Conservation (phyloP, 306 rosid species). For the Hippophae gyantsensis region DNA sequence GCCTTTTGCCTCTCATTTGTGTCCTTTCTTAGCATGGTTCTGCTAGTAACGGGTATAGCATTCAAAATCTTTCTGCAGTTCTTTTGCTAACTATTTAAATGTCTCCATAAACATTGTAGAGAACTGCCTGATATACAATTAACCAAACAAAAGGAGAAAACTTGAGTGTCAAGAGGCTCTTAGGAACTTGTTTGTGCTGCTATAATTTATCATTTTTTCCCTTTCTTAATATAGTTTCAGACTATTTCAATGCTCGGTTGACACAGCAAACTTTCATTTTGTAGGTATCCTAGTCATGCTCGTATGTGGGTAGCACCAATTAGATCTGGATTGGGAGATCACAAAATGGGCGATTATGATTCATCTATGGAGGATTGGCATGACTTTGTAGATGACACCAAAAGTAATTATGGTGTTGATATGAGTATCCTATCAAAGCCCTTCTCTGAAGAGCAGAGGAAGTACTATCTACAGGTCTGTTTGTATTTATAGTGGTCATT, state of each 20-base stretch:
- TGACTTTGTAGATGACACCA: constrained; percentile 57
- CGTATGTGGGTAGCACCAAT: constrained; percentile 98
- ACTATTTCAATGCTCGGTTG: constrained; percentile 11
- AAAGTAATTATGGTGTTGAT: constrained; percentile 76
- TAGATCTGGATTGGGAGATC: constrained; percentile 62
- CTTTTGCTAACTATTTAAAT: no score
- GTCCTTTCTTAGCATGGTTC: no score
- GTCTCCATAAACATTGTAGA: no score
- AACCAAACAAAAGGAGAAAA: no score
- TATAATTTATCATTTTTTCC: background rate
- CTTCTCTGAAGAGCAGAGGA: constrained; percentile 84
- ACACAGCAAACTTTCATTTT: constrained; percentile 21
- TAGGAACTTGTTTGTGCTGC: no score
- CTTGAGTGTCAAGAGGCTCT: no score
- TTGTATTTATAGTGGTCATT: background rate
- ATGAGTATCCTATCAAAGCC: constrained; percentile 75
- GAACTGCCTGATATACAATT: no score
- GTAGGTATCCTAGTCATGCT: constrained; percentile 98
- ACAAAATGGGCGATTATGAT: constrained; percentile 51
- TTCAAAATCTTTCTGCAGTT: no score
- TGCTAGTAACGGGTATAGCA: no score
- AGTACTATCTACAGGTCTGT: constrained; percentile 88
- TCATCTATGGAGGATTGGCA: constrained; percentile 80
- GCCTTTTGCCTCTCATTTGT: background rate
- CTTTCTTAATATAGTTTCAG: background rate